phyloP scores from a whole-genome alignment of 495 filamentous ascomycete species.

The Penicillium coprophilum region DNA sequence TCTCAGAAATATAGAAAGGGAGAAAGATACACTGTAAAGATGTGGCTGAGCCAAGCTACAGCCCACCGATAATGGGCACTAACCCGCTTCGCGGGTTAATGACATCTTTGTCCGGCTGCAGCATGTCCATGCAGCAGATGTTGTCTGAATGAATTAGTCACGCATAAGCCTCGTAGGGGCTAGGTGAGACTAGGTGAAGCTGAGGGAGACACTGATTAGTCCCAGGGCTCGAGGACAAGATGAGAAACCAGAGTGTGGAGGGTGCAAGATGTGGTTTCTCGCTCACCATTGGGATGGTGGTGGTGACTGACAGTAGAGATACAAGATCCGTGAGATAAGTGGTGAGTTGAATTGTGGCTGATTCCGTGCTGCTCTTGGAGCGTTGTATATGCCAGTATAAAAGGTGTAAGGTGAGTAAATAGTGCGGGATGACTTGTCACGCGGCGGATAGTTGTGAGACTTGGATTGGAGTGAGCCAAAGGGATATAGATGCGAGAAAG shows the following conservation, averaged over 20 bases:
- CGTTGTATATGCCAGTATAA: not conserved
- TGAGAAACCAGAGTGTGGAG: not conserved
- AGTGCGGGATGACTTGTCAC: not conserved
- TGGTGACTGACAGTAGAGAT: slow-evolving; percentile 16
- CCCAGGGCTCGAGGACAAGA: not conserved
- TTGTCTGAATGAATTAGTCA: slow-evolving; percentile 33
- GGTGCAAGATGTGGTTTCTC: slow-evolving; percentile 12
- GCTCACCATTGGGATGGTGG: slow-evolving; percentile 13
- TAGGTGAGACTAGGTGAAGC: slow-evolving; percentile 1
- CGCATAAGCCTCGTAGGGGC: slow-evolving; percentile 21
- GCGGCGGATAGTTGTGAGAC: not conserved
- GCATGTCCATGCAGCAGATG: slow-evolving; percentile 35
- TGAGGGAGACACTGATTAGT: not conserved
- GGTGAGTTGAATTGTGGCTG: slow-evolving; percentile 16
- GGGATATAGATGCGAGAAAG: not conserved
- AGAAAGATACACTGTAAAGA: slow-evolving; percentile 35
- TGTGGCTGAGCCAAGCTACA: slow-evolving; percentile 27
- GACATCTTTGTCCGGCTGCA: slow-evolving; percentile 20
- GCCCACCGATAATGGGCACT: slow-evolving; percentile 25
- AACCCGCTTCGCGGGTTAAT: slow-evolving; percentile 23
- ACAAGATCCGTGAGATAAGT: slow-evolving; percentile 10
- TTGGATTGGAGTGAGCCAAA: not conserved
- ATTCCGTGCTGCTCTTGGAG: slow-evolving; percentile 1
- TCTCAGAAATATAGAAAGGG: not conserved
- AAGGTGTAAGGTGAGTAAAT: not conserved